Conservation (phyloP, 1,284 basidiomycete genomes). For the Cryptococcus amylolentus region DNA sequence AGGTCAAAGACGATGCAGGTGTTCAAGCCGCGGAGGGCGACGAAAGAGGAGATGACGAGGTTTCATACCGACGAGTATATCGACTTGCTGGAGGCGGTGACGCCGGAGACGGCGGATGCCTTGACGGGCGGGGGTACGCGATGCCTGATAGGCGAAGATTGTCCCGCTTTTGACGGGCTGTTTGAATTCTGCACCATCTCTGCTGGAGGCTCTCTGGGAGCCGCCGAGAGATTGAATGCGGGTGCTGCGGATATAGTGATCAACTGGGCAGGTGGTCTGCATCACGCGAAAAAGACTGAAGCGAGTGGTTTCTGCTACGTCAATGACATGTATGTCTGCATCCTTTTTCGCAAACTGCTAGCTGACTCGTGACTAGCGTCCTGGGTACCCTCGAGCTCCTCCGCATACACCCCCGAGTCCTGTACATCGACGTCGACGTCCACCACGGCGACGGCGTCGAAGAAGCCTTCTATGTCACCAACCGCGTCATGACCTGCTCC, state of each 20-base stretch:
- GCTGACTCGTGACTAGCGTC: constrained; percentile 59
- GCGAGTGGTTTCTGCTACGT: constrained; percentile 97
- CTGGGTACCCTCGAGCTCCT: constrained; percentile 84
- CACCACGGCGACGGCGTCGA: constrained; percentile 99
- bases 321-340: constrained; percentile 62
- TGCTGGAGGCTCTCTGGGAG: constrained; percentile 88
- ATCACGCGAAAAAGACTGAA: constrained; percentile 97
- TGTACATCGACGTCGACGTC: constrained; percentile 98
- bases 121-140: constrained; percentile 76
- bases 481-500: constrained; percentile 91
- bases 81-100: constrained; percentile 80
- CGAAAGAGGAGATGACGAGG: constrained; percentile 75
- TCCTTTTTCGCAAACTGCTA: neutral
- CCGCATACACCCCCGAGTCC: constrained; percentile 69
- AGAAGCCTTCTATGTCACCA: constrained; percentile 96
- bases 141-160: constrained; percentile 89
- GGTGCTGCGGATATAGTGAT: constrained; percentile 88
- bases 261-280: constrained; percentile 96
- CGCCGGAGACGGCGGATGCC: constrained; percentile 79
- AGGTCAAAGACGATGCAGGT: constrained; percentile 70
- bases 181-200: constrained; percentile 98
- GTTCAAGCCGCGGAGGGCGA: constrained; percentile 73
- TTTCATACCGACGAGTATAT: constrained; percentile 99
- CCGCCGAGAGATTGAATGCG: constrained; percentile 73
- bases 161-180: constrained; percentile 91